These are phyloP conservation scores for Leccinum disarticulatum DNA, from an alignment of 768 basidiomycete genomes.

Conservation along the genomic window DNA sequence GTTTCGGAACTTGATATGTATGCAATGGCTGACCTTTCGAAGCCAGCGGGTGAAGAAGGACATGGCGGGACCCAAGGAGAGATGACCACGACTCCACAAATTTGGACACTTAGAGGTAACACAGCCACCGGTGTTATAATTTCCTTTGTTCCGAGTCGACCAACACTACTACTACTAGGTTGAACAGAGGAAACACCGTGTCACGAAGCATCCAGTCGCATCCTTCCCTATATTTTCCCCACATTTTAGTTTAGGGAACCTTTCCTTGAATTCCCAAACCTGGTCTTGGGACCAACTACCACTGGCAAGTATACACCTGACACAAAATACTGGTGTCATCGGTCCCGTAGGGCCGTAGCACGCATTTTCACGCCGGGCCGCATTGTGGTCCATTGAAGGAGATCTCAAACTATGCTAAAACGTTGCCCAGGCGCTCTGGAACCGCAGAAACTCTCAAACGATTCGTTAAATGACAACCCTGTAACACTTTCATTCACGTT, in stretches of 20 bases:
- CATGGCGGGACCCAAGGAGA: constrained; percentile 21
- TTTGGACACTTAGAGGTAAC: constrained; percentile 13
- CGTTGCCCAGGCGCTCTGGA: background rate
- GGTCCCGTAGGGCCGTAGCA: background rate
- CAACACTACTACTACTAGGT: background rate
- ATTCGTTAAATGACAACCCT: background rate
- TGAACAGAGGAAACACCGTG: background rate
- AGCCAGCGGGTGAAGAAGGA: constrained; percentile 32
- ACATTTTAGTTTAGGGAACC: background rate
- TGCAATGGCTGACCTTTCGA: constrained; percentile 21
- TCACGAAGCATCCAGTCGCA: background rate
- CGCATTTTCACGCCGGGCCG: background rate
- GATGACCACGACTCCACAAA: constrained; percentile 11
- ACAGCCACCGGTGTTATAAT: constrained; percentile 21
- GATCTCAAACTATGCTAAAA: background rate
- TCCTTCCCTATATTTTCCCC: background rate
- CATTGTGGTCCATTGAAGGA: background rate
- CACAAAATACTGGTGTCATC: background rate
- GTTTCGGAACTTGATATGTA: background rate
- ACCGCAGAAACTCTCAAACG: background rate
- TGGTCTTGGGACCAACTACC: background rate
- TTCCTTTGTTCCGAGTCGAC: no score
- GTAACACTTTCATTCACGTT: background rate
- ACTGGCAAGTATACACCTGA: background rate
- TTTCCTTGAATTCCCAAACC: background rate